A percentile compares a stretch with the other conserved stretches of the same genome.
These are phyloP conservation scores for Eutrema japonicum DNA, from an alignment of 345 rosid genomes.

Conservation along the genomic window DNA sequence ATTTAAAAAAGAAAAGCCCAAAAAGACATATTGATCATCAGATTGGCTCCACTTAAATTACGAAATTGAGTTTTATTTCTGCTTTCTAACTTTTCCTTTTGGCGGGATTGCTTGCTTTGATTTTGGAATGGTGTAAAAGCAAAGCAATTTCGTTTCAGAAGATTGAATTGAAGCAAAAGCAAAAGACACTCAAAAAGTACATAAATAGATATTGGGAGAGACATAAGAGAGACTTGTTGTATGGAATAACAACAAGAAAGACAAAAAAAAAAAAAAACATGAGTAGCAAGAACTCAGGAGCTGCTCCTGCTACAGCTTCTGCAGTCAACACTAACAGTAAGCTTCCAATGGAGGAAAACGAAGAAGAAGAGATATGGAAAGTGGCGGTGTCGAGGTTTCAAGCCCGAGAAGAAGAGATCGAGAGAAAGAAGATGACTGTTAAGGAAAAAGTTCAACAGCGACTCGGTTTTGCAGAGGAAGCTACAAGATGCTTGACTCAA, in stretches of 20 bases:
- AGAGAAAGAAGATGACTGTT: slow-evolving; percentile 71
- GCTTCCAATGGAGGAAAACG: slow-evolving; percentile 56
- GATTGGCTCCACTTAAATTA: slow-evolving; percentile 27
- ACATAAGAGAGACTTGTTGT: slow-evolving; percentile 17
- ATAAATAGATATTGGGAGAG: slow-evolving; percentile 31
- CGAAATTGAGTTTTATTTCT: neutral
- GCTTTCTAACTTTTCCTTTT: slow-evolving; percentile 35
- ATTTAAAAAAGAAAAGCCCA: slow-evolving; percentile 18
- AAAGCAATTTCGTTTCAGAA: slow-evolving; percentile 34
- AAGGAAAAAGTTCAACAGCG: slow-evolving; percentile 70
- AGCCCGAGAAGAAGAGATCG: slow-evolving; percentile 84
- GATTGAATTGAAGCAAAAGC: slow-evolving; percentile 45
- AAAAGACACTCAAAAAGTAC: slow-evolving; percentile 17
- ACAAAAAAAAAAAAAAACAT: neutral
- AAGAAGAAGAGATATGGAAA: slow-evolving; percentile 59
- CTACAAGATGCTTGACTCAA: slow-evolving; percentile 64
- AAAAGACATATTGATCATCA: slow-evolving; percentile 28
- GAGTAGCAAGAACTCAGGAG: slow-evolving; percentile 43
- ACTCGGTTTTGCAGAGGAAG: slow-evolving; percentile 76
- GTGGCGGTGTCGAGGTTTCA: slow-evolving; percentile 59
- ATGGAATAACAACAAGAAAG: slow-evolving; percentile 4
- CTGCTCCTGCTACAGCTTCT: slow-evolving; percentile 34
- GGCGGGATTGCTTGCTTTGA: slow-evolving; percentile 48
- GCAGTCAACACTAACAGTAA: slow-evolving; percentile 43
- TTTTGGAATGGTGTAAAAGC: slow-evolving; percentile 46